Percentiles rank a stretch among this genome's conserved stretches.
Evolutionary conservation across 2,329 filamentous ascomycete species (phyloP).

Genomic region (Pseudogymnoascus sp.): DNA sequence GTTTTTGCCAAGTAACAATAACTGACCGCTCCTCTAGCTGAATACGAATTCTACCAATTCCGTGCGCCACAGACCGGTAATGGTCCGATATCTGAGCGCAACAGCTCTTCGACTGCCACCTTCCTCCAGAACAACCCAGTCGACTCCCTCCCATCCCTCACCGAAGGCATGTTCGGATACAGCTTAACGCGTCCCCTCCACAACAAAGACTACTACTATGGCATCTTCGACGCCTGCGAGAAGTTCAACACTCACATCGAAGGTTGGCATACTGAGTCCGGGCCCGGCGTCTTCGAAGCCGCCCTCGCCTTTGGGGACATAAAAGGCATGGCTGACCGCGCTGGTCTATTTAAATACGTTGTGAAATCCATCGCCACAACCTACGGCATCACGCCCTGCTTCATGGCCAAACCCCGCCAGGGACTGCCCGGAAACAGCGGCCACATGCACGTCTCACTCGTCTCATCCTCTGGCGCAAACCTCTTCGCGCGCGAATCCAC

Average conservation of each 20-base stretch:
- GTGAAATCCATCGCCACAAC: slow-evolving; percentile 83
- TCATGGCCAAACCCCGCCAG: slow-evolving; percentile 95
- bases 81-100: slow-evolving; percentile 42
- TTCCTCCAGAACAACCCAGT: slow-evolving; percentile 69
- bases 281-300: slow-evolving; percentile 90
- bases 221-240: slow-evolving; percentile 71
- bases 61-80: slow-evolving; percentile 48
- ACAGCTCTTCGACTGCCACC: slow-evolving; percentile 59
- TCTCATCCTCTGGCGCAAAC: slow-evolving; percentile 69
- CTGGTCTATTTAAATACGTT: slow-evolving; percentile 85
- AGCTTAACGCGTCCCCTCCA: slow-evolving; percentile 78
- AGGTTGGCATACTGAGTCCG: slow-evolving; percentile 92
- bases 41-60: slow-evolving; percentile 95
- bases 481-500: slow-evolving; percentile 65
- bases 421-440: slow-evolving; percentile 90
- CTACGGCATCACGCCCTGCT: slow-evolving; percentile 88
- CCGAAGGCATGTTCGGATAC: slow-evolving; percentile 95
- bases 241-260: slow-evolving; percentile 76
- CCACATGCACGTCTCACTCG: slow-evolving; percentile 88
- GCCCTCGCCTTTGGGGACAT: slow-evolving; percentile 87
- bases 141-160: slow-evolving; percentile 65
- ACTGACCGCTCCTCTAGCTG: slow-evolving; percentile 46
- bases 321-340: slow-evolving; percentile 81
- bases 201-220: slow-evolving; percentile 89
- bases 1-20: slow-evolving; percentile 6